A percentile compares a stretch with the other conserved stretches of the same genome.
These are phyloP conservation scores for Aphanocladium album DNA, from an alignment of 2,329 filamentous ascomycete species.

Conservation along the genomic window DNA sequence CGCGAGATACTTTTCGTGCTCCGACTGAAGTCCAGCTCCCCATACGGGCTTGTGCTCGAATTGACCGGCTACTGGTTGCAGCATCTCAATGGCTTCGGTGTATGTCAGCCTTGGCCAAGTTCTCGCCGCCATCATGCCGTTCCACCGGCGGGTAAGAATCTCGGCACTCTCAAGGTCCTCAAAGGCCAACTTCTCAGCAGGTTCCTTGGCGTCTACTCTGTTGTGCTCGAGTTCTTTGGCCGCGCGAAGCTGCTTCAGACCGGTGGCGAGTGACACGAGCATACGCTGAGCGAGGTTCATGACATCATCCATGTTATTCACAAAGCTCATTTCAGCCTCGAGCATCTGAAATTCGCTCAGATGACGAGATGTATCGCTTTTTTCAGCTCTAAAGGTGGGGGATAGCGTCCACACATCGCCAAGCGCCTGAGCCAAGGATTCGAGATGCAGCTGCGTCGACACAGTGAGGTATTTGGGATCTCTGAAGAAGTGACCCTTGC, in stretches of 20 bases:
- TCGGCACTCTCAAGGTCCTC: constrained; percentile 37
- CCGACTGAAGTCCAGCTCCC: constrained; percentile 73
- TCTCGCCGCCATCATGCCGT: constrained; percentile 49
- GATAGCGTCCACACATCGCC: constrained; percentile 92
- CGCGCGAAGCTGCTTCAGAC: constrained; percentile 36
- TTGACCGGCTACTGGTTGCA: constrained; percentile 54
- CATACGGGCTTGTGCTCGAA: constrained; percentile 69
- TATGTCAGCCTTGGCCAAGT: constrained; percentile 82
- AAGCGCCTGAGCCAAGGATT: constrained; percentile 82
- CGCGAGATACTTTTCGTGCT: constrained; percentile 89
- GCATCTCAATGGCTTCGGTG: constrained; percentile 64
- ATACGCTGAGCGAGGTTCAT: constrained; percentile 79
- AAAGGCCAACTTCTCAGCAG: constrained; percentile 38
- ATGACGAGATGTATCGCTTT: constrained; percentile 88
- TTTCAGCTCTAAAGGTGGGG: constrained; percentile 89
- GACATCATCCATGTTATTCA: constrained; percentile 61
- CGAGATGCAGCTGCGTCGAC: constrained; percentile 88
- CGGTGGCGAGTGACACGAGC: constrained; percentile 50
- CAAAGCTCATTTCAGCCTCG: constrained; percentile 83
- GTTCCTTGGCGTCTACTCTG: constrained; percentile 30
- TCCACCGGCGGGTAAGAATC: constrained; percentile 65
- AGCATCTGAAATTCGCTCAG: constrained; percentile 99
- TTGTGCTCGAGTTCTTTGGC: constrained; percentile 39
- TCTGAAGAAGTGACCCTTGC: constrained; percentile 62
- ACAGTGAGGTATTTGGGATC: constrained; percentile 92